A percentile compares a stretch with the other conserved stretches of the same genome.
phyloP scores from a whole-genome alignment of 805 yeast species.

The Candida cerambycidarum region DNA sequence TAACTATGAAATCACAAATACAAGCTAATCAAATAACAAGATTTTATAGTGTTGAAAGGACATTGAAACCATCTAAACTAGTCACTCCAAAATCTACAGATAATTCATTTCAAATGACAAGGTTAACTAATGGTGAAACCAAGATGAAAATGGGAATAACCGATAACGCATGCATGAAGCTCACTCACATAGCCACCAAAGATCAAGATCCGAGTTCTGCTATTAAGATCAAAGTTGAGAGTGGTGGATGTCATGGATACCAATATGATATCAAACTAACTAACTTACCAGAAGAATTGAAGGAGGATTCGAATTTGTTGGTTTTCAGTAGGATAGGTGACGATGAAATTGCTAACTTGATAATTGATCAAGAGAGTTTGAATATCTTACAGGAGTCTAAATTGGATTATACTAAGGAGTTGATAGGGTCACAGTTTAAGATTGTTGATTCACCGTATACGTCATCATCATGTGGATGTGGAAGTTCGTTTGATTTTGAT shows the following conservation, averaged over 20 bases:
- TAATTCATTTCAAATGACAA: conserved; percentile 33
- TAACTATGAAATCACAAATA: too few relatives aligned
- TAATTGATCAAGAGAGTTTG: conserved; percentile 78
- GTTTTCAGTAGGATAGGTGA: conserved; percentile 63
- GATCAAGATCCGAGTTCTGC: conserved; percentile 65
- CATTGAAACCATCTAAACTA: conserved; percentile 29
- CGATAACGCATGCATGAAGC: conserved; percentile 48
- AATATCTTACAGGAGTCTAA: conserved; percentile 82
- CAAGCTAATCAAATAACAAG: too few relatives aligned
- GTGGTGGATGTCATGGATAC: conserved; percentile 98
- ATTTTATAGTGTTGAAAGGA: conserved; percentile 3
- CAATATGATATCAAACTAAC: conserved; percentile 78
- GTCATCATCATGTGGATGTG: conserved; percentile 49
- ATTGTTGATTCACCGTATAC: conserved; percentile 89
- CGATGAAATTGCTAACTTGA: conserved; percentile 58
- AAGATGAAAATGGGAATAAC: conserved; percentile 47
- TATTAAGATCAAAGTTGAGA: conserved; percentile 74
- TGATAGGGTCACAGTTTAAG: conserved; percentile 93
- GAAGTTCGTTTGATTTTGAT: conserved; percentile 48
- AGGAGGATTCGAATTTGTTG: conserved; percentile 36
- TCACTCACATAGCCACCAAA: conserved; percentile 48
- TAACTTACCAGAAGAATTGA: conserved; percentile 37
- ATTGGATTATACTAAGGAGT: conserved; percentile 84
- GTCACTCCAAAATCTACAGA: conserved; percentile 26
- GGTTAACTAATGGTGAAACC: conserved; percentile 35